phyloP scores from a whole-genome alignment of 768 basidiomycete species.

The Cystofilobasidium ferigula region DNA sequence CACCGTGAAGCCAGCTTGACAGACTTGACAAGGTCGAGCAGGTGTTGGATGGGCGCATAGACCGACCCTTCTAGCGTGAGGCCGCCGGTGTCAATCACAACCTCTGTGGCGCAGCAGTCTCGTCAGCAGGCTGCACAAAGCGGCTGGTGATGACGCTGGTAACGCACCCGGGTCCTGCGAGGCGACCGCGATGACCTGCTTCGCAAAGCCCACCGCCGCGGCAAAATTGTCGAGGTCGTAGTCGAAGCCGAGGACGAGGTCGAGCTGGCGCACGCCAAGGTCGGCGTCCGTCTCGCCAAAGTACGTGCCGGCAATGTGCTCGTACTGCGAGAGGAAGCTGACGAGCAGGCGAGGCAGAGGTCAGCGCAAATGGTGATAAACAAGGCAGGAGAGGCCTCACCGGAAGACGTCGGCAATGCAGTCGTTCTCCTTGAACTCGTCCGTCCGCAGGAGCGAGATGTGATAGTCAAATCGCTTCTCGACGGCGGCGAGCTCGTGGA shows the following conservation, averaged over 20 bases:
- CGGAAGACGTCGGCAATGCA: slow-evolving; percentile 81
- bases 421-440: slow-evolving; percentile 88
- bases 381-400: slow-evolving; percentile 43
- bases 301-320: slow-evolving; percentile 79
- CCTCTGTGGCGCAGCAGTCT: slow-evolving; percentile 47
- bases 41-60: slow-evolving; percentile 66
- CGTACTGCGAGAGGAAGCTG: slow-evolving; percentile 85
- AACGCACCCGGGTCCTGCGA: slow-evolving; percentile 64
- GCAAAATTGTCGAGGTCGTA: slow-evolving; percentile 87
- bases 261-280: slow-evolving; percentile 77
- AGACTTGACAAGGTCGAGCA: slow-evolving; percentile 69
- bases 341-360: background rate
- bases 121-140: background rate
- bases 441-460: slow-evolving; percentile 65
- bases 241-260: slow-evolving; percentile 69
- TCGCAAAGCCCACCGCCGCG: slow-evolving; percentile 77
- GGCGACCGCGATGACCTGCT: slow-evolving; percentile 66
- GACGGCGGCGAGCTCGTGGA: slow-evolving; percentile 70
- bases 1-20: slow-evolving; percentile 72
- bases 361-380: background rate
- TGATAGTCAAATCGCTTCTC: slow-evolving; percentile 90
- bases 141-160: no score
- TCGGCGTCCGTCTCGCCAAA: slow-evolving; percentile 75
- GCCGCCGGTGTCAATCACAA: slow-evolving; percentile 59
- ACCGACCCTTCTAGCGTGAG: slow-evolving; percentile 64